Evolutionary conservation across 1,284 basidiomycete genomes (phyloP), one percentile per base, ranked within the genome.

Genomic region (Ustilago vetiveriae): DNA sequence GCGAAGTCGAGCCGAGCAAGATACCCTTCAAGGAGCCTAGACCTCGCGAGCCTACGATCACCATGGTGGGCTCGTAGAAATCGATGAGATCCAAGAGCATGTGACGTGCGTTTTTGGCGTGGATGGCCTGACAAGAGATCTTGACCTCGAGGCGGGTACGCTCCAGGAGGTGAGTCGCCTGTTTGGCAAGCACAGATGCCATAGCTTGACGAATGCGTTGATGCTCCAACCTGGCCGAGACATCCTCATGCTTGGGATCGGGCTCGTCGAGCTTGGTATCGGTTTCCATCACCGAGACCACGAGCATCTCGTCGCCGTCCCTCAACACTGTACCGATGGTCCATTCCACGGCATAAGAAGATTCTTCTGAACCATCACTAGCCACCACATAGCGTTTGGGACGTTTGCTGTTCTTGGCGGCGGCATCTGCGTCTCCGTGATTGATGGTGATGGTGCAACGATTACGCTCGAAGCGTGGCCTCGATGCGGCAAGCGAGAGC

Each of bases 31-130:
- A 83, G 75, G 92, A 90, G 22, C 91, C 88, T 26, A 96, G 78
- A 59, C 95, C 95, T 56, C 95, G 89, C 17, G 92, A 95, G 6
- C 95, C 95, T 9, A 98, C 94, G 50, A 98, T 94, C 24, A 95
- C 86, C 89, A 98, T 92, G 3, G 89, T 90, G 1, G 95, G 95
- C 65, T 94, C 90, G 47, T 90, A 86, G 79, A 92, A 89, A 81
- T 98, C 95, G 37, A 97, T 90, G 55, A 97, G 87, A 89, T 84
- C 83, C 23, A 98, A 85, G 11, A 98, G 84, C 90, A 98, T 96
- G 82, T 96, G 92, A 23, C 93, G 85, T 7, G 90, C 86, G 79
- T 96, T 95, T 85, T 94, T 96, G 17, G 81, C 79, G 76, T 98
- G 94, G 87, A 95, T 90, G 19, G 94, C 93, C 83, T 98, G 94